Conservation (phyloP, 176 grass and related monocot species). For the maize (Zea mays) region Zm-B73-REFERENCE-NAM-5.0 NC_050096.1:230116001-230116500, state of each 20-base stretch:
- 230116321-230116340: not conserved
- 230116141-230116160: not conserved
- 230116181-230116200: not conserved
- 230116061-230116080: conserved; percentile 22
- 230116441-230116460: not conserved
- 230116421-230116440: no score
- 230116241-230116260: no score
- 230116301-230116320: not conserved
- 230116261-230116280: no score
- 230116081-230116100: conserved; percentile 4
- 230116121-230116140: not conserved
- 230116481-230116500: not conserved
- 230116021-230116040: conserved; percentile 4
- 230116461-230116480: not conserved
- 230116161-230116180: not conserved
- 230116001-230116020: conserved; percentile 27
- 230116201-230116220: no score
- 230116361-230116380: no score
- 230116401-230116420: no score
- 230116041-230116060: not conserved
- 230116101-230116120: not conserved
- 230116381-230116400: no score
- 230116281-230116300: no score
- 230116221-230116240: no score
- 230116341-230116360: not conserved